Percentiles rank a stretch among this genome's conserved stretches.
phyloP scores from a whole-genome alignment of 2,329 filamentous ascomycete species.

The Monosporascus sp. region DNA sequence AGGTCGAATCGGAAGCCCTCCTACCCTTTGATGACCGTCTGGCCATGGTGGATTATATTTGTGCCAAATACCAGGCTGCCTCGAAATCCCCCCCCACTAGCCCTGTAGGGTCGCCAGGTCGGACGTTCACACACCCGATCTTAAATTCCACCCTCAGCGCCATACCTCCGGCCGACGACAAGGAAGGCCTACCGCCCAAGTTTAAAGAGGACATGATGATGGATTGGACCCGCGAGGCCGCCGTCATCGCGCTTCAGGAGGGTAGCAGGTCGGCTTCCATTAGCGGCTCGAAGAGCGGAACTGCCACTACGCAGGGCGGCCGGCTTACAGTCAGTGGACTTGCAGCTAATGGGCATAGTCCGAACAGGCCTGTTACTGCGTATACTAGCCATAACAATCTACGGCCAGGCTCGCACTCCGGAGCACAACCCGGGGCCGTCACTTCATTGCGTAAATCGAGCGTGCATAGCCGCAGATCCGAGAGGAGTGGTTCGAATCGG shows the following conservation, averaged over 20 bases:
- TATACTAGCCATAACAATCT: conserved; percentile 46
- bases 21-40: conserved; percentile 71
- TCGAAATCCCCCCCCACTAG: conserved; percentile 62
- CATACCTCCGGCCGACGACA: conserved; percentile 32
- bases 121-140: conserved; percentile 57
- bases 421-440: conserved; percentile 28
- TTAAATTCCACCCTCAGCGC: conserved; percentile 43
- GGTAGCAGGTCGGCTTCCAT: conserved; percentile 68
- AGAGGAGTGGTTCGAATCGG: conserved; percentile 36
- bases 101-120: conserved; percentile 63
- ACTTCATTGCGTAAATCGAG: conserved; percentile 49
- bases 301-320: conserved; percentile 45
- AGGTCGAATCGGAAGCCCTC: conserved; percentile 58
- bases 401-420: conserved; percentile 40
- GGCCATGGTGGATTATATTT: conserved; percentile 69
- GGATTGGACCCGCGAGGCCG: conserved; percentile 74
- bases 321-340: conserved; percentile 55
- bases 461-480: conserved; percentile 45
- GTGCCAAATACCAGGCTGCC: conserved; percentile 61
- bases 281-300: conserved; percentile 67
- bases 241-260: conserved; percentile 63
- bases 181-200: conserved; percentile 56
- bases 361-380: conserved; percentile 38
- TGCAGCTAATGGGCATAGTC: conserved; percentile 31
- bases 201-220: conserved; percentile 72